These are phyloP conservation scores for Paraphoma sp. DNA, from an alignment of 2,329 filamentous ascomycete species.

Conservation along the genomic window DNA sequence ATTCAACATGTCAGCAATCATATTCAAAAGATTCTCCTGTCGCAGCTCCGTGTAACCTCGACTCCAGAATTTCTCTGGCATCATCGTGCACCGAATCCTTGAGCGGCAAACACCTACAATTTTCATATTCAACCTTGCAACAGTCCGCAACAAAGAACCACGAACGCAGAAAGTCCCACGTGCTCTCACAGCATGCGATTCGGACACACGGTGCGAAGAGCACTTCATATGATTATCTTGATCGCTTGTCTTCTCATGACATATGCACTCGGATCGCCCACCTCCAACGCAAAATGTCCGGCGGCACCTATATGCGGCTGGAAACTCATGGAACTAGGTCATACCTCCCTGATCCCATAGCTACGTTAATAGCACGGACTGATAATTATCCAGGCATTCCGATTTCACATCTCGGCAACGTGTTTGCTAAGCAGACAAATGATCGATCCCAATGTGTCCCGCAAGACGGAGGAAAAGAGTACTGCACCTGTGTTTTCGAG, in stretches of 20 bases:
- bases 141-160: no score
- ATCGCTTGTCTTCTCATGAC: neutral
- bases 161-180: no score
- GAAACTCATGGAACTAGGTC: constrained; percentile 9
- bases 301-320: constrained; percentile 1
- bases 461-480: constrained; percentile 3
- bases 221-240: neutral
- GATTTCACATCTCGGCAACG: constrained; percentile 13
- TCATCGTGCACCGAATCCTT: no score
- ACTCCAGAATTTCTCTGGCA: no score
- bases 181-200: no score
- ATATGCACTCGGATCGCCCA: neutral
- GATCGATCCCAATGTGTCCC: constrained; percentile 16
- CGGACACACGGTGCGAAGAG: no score
- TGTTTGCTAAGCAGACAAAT: constrained; percentile 17
- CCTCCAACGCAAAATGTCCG: neutral
- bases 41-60: no score
- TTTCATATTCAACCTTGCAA: no score
- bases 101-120: no score
- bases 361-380: neutral
- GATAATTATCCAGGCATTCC: constrained; percentile 10
- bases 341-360: neutral
- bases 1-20: no score
- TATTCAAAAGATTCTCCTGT: no score
- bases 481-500: constrained; percentile 25